These are phyloP conservation scores for Ustilago cynodontis DNA, from an alignment of 1,284 basidiomycete genomes.

Conservation along the genomic window DNA sequence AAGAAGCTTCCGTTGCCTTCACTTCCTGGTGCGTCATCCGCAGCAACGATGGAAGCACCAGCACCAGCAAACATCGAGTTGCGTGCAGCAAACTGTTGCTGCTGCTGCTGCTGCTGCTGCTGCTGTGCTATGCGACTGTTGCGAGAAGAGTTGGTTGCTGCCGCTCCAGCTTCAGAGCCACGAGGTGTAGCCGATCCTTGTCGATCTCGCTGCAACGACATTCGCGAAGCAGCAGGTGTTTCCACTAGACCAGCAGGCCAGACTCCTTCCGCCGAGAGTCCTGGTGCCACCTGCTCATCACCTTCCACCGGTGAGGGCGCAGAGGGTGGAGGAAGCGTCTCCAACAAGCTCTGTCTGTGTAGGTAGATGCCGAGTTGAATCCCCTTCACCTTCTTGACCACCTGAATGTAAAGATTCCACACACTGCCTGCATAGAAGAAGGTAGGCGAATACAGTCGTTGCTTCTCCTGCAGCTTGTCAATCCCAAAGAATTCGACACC, in stretches of 20 bases:
- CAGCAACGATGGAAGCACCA: not conserved
- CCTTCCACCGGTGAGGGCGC: slow-evolving; percentile 71
- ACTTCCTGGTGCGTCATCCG: slow-evolving; percentile 7
- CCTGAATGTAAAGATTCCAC: slow-evolving; percentile 88
- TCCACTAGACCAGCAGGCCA: slow-evolving; percentile 7
- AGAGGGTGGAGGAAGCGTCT: slow-evolving; percentile 71
- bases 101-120: slow-evolving; percentile 6
- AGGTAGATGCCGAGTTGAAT: slow-evolving; percentile 90
- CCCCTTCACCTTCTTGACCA: slow-evolving; percentile 78
- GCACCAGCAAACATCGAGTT: slow-evolving; percentile 12
- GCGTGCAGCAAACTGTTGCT: slow-evolving; percentile 12
- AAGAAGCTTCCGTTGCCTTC: slow-evolving; percentile 37
- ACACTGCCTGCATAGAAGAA: slow-evolving; percentile 76
- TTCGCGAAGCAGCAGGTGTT: not conserved
- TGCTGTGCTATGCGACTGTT: slow-evolving; percentile 6
- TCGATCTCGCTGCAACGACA: slow-evolving; percentile 13
- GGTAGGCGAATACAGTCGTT: slow-evolving; percentile 74
- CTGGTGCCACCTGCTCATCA: slow-evolving; percentile 3
- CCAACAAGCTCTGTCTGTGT: slow-evolving; percentile 83
- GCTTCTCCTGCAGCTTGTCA: slow-evolving; percentile 81
- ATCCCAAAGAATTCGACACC: slow-evolving; percentile 92
- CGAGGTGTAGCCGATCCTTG: slow-evolving; percentile 15
- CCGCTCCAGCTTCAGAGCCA: slow-evolving; percentile 1
- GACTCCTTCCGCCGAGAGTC: not conserved
- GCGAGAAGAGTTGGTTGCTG: not conserved